These are phyloP conservation scores for Cordyceps javanica DNA, from an alignment of 2,329 filamentous ascomycete genomes.

Conservation along the genomic window DNA sequence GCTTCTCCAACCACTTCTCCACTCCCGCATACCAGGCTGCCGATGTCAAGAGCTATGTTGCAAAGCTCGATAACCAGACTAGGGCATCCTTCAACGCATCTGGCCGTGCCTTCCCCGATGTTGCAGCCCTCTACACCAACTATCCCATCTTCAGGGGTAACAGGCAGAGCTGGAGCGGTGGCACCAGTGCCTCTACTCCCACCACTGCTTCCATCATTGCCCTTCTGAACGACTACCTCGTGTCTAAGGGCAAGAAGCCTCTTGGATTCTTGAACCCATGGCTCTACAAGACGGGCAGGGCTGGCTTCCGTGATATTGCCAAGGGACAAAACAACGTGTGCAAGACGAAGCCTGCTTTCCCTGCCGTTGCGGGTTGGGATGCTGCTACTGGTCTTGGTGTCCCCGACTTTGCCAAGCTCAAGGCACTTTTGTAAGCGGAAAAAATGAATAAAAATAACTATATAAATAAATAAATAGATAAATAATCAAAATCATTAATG, in stretches of 20 bases:
- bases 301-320: conserved; percentile 19
- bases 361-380: conserved; percentile 19
- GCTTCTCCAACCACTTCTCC: conserved; percentile 12
- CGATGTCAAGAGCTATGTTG: conserved; percentile 5
- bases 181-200: conserved; percentile 31
- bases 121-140: conserved; percentile 1
- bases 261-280: conserved; percentile 41
- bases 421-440: not conserved
- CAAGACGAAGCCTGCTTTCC: conserved; percentile 10
- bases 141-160: conserved; percentile 3
- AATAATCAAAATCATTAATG: not conserved
- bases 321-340: conserved; percentile 16
- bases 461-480: not conserved
- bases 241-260: conserved; percentile 27
- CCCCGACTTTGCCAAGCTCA: conserved; percentile 11
- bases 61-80: not conserved
- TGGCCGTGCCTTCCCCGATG: conserved; percentile 11
- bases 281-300: conserved; percentile 25
- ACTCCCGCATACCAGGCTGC: conserved; percentile 3
- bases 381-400: conserved; percentile 17
- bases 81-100: conserved; percentile 6
- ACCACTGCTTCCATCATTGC: conserved; percentile 36
- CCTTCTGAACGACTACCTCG: conserved; percentile 37
- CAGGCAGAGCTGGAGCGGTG: not conserved
- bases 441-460: not conserved